Evolutionary conservation across 306 rosid genomes (phyloP), one percentile per base, ranked within the genome.

Genomic region (Argentina anserina): DNA sequence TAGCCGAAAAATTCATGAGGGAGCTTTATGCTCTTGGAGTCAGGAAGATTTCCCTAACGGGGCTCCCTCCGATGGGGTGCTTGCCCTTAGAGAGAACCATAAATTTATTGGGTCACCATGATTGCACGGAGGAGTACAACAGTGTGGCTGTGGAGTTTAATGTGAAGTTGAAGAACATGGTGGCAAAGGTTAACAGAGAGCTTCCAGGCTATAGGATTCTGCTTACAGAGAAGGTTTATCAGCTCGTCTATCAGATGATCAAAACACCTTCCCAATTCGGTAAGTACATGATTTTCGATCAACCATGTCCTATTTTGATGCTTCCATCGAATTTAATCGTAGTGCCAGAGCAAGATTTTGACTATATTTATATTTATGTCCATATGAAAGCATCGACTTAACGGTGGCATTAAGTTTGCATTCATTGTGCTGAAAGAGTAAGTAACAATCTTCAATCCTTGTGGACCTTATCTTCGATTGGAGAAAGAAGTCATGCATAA

Each of bases 1-100:
- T 83, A 11, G 83, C 91, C 12, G 82, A 61, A 56, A 82, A 76
- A 14, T 88, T 90, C 77, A 49, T 90, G 42, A 56, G 58, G 68
- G 61, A 85, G 77, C 71, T 90, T 25, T 70, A 88, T 69, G 34
- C 42, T 18, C 86, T 85, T 21, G 96, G 93, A 31, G 93, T 62
- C 10, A 76, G 93, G 58, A 90, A 81, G 64, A 70, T 88, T 56
- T 80, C 96, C 31, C 76, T 90, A 0, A 76, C 88, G 17, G 96
- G 96, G 47, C 71, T 90, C 4, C 93, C 93, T 74, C 96, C 96
- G 5, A 90, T 90, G 91, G 96, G 96, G 49, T 90, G 96, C 78
- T 75, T 90, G 87, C 96, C 96, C 13, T 69, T 90, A 49, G 93
- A 90, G 81, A 88, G 96, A 70, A 72, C 93, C 55, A 75, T 77